phyloP scores from a whole-genome alignment of 140 eudicot genomes.

The Bidens hawaiensis region DNA sequence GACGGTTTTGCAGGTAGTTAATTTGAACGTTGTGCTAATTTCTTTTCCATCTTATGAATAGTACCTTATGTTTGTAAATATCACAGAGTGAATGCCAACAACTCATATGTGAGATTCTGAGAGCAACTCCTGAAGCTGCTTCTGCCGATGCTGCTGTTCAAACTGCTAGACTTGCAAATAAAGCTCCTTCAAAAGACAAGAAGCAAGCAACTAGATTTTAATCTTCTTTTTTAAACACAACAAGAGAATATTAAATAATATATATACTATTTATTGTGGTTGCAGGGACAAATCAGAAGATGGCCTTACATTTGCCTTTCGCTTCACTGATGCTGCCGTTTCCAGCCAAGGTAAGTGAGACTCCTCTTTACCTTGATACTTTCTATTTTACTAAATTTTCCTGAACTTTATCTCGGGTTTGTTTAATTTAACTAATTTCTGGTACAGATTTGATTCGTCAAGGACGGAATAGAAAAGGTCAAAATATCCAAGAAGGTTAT shows the following conservation, averaged over 20 bases:
- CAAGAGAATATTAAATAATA: background rate
- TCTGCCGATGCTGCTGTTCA: conserved; percentile 97
- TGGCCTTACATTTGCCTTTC: conserved; percentile 93
- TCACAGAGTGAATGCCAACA: conserved; percentile 96
- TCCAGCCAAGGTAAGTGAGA: conserved; percentile 64
- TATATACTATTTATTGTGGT: conserved; percentile 19
- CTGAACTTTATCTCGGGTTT: background rate
- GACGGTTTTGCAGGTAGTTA: conserved; percentile 83
- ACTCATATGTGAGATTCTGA: conserved; percentile 90
- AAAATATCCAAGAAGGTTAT: conserved; percentile 92
- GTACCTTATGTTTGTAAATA: conserved; percentile 11
- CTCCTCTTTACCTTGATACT: background rate
- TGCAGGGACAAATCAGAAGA: conserved; percentile 85
- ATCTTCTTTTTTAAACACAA: background rate
- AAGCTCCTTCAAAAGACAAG: conserved; percentile 75
- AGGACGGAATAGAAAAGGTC: conserved; percentile 86
- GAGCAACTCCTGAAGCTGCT: conserved; percentile 99
- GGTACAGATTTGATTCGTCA: conserved; percentile 74
- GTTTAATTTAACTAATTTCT: conserved; percentile 10
- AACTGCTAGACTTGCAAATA: conserved; percentile 94
- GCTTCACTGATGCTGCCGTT: conserved; percentile 77
- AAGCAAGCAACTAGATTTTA: conserved; percentile 40
- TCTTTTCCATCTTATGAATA: background rate
- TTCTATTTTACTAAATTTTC: background rate
- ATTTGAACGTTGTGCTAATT: conserved; percentile 5